Percentiles rank a stretch among this genome's conserved stretches.
These are phyloP conservation scores for Phaeomoniella chlamydospora DNA, from an alignment of 2,329 filamentous ascomycete species.

Conservation along the genomic window DNA sequence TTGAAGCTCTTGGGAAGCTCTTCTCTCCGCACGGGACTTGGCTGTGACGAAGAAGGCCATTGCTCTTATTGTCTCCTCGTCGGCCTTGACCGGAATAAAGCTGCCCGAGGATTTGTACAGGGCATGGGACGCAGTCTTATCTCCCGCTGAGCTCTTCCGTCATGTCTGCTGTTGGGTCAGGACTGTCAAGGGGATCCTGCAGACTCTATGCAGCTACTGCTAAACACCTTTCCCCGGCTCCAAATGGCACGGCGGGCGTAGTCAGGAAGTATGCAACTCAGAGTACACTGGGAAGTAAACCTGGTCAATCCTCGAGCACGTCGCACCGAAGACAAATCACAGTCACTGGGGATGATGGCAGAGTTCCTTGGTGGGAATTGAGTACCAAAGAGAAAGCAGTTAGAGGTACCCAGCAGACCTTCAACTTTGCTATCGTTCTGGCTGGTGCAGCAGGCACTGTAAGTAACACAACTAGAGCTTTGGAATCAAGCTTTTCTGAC, in stretches of 20 bases:
- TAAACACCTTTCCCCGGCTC: background rate
- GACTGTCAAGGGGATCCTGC: background rate
- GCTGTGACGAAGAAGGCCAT: background rate
- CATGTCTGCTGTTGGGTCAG: background rate
- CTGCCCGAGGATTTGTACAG: background rate
- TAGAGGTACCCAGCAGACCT: conserved; percentile 75
- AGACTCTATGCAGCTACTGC: background rate
- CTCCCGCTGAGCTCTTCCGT: background rate
- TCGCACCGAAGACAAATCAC: conserved; percentile 56
- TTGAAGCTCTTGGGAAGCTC: too few relatives aligned
- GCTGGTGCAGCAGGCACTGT: conserved; percentile 65
- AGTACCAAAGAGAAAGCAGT: conserved; percentile 64
- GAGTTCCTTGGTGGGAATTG: conserved; percentile 66
- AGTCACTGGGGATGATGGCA: conserved; percentile 72
- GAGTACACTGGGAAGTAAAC: conserved; percentile 24
- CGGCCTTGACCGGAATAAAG: too few relatives aligned
- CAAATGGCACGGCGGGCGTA: background rate
- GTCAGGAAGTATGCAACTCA: conserved; percentile 41
- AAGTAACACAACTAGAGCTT: conserved; percentile 15
- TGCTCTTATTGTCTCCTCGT: too few relatives aligned
- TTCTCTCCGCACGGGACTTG: background rate
- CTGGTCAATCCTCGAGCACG: conserved; percentile 20
- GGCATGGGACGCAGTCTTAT: background rate
- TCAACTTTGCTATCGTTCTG: conserved; percentile 70
- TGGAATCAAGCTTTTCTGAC: background rate